Percentiles rank a stretch among this genome's conserved stretches.
Evolutionary conservation across 257 asterid species (phyloP).

Genomic region (Scutellaria minor): DNA sequence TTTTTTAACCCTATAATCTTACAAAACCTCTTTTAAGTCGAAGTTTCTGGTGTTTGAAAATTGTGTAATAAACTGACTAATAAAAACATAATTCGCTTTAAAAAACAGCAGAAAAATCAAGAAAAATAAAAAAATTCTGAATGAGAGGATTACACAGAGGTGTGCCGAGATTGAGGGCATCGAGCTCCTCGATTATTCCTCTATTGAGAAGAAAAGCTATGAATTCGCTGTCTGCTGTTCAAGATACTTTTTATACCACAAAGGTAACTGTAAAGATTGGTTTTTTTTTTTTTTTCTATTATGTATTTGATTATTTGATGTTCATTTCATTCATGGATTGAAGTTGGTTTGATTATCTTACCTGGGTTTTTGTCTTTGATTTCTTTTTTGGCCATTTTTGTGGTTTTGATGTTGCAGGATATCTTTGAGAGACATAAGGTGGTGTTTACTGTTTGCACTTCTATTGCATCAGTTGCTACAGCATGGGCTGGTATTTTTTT

Average conservation of each 20-base stretch:
- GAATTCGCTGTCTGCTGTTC: constrained; percentile 65
- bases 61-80: neutral
- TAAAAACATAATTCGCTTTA: neutral
- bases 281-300: neutral
- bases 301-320: neutral
- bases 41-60: neutral
- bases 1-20: too few species aligned
- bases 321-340: constrained; percentile 4
- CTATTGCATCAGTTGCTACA: constrained; percentile 83
- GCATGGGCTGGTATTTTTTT: constrained; percentile 73
- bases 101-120: neutral
- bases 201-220: constrained; percentile 59
- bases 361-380: constrained; percentile 16
- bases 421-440: constrained; percentile 87
- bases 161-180: constrained; percentile 64
- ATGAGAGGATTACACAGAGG: constrained; percentile 44
- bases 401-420: constrained; percentile 53
- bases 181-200: constrained; percentile 53
- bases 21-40: too few species aligned
- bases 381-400: constrained; percentile 1
- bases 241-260: constrained; percentile 65
- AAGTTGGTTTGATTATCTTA: neutral
- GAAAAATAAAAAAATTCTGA: too few species aligned
- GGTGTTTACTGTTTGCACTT: constrained; percentile 81
- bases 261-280: constrained; percentile 48